Conservation (phyloP, 1,284 basidiomycete species). For the Leccinum glutinopallens region DNA sequence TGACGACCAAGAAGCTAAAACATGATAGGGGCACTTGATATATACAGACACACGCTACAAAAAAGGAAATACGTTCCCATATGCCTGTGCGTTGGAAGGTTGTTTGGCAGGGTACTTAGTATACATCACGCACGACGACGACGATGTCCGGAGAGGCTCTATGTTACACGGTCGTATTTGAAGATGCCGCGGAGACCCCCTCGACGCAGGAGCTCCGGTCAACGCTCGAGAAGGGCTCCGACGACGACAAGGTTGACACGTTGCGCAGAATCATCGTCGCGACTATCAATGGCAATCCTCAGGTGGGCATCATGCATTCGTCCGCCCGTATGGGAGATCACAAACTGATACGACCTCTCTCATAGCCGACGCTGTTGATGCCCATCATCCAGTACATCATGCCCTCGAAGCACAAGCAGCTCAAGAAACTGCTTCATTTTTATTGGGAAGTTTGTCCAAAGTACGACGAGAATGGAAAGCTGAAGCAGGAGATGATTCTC, state of each 20-base stretch:
- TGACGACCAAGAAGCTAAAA: neutral
- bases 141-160: slow-evolving; percentile 51
- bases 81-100: neutral
- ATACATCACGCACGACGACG: slow-evolving; percentile 17
- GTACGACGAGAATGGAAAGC: slow-evolving; percentile 94
- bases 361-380: slow-evolving; percentile 89
- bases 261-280: slow-evolving; percentile 94
- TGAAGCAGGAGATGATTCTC: slow-evolving; percentile 99
- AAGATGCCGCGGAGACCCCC: slow-evolving; percentile 79
- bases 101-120: neutral
- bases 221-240: slow-evolving; percentile 92
- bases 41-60: slow-evolving; percentile 1
- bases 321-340: slow-evolving; percentile 10
- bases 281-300: slow-evolving; percentile 93
- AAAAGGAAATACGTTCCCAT: slow-evolving; percentile 20
- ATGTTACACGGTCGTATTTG: slow-evolving; percentile 86
- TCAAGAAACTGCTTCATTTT: slow-evolving; percentile 98
- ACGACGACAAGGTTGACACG: slow-evolving; percentile 97
- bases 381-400: slow-evolving; percentile 93
- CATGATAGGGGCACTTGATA: neutral
- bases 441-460: slow-evolving; percentile 99
- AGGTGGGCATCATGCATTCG: slow-evolving; percentile 45
- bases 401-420: slow-evolving; percentile 93
- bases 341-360: slow-evolving; percentile 8
- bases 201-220: slow-evolving; percentile 84